Base-by-base conservation (phyloP, 352 stramenopile species). In the Albugo candida region DNA sequence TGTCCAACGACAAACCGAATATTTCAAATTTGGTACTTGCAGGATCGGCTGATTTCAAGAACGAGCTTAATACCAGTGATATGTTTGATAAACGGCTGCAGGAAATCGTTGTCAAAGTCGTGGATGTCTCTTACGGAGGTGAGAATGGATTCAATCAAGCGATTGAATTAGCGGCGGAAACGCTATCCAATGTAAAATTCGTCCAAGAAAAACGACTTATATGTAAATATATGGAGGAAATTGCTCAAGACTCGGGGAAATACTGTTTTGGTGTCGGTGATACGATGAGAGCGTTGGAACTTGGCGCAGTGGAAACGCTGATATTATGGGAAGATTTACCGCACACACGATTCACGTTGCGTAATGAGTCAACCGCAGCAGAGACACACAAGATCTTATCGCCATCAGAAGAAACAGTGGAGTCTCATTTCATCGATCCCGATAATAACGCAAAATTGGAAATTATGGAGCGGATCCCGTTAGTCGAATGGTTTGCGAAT, bases 171-270 rank as follows among this genome's bases (percentile, higher is more conserved):
- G 84, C 83, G 11, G 89, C 93, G 5, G 96, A 99, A 65, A 95
- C 95, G 36, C 67, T 99, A 6, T 65, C 92, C 5, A 97, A 97
- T 58, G 96, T 99, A 58, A 99, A 99, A 70, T 93, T 99, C 44
- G 94, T 99, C 50, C 94, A 98, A 68, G 96, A 99, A 73, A 99
- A 99, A 85, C 97, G 96, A 54, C 70, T 99, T 21, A 93, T 99
- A 43, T 89, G 96, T 59, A 91, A 84, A 49, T 99, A 99, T 70
- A 99, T 99, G 81, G 96, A 99, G 52, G 95, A 99, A 67, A 99
- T 99, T 55, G 85, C 82, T 35, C 76, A 83, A 60, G 96, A 99
- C 68, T 98, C 94, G 20, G 96, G 96, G 54, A 98, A 98, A 63
- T 99, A 98, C 76, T 99, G 95, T 72, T 99, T 99, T 60, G 95